Evolutionary conservation across 2,329 filamentous ascomycete species (phyloP).

Genomic region (Ceratocystis albifundus): DNA sequence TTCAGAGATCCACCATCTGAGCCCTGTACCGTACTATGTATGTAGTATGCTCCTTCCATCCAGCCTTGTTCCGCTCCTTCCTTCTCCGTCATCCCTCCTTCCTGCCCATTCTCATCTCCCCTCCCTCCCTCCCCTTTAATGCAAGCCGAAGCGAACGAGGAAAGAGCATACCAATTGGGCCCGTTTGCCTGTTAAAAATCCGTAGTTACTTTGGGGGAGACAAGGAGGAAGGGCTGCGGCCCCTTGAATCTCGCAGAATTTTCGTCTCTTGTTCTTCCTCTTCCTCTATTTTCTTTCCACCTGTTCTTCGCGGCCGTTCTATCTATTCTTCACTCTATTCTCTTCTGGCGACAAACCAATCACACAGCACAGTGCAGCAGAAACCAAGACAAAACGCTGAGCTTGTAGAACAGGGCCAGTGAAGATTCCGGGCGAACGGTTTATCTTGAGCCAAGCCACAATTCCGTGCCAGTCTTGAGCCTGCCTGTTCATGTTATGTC

Average conservation of each 20-base stretch:
- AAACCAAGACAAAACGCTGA: not conserved
- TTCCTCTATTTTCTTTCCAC: not conserved
- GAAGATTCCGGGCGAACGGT: not conserved
- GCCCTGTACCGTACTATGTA: not conserved
- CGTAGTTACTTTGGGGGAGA: not conserved
- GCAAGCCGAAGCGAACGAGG: not conserved
- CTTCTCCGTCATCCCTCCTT: constrained; percentile 2
- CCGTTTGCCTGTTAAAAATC: too few relatives aligned
- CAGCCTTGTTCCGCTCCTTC: not conserved
- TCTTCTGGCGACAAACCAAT: not conserved
- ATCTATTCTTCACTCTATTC: not conserved
- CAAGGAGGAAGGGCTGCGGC: not conserved
- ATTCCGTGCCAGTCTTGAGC: too few relatives aligned
- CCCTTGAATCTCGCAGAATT: constrained; percentile 14
- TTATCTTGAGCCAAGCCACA: too few relatives aligned
- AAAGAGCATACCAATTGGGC: too few relatives aligned
- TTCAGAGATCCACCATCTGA: not conserved
- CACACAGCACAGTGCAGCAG: not conserved
- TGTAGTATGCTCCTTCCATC: not conserved
- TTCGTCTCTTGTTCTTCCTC: constrained; percentile 11
- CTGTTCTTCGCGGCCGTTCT: not conserved
- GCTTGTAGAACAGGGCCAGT: not conserved
- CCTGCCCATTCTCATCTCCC: not conserved
- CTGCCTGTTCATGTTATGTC: too few relatives aligned
- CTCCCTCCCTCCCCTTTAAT: not conserved